Evolutionary conservation across 2,329 filamentous ascomycete species (phyloP), one percentile per base, ranked within the genome.

Genomic region (Orbilia javanica): DNA sequence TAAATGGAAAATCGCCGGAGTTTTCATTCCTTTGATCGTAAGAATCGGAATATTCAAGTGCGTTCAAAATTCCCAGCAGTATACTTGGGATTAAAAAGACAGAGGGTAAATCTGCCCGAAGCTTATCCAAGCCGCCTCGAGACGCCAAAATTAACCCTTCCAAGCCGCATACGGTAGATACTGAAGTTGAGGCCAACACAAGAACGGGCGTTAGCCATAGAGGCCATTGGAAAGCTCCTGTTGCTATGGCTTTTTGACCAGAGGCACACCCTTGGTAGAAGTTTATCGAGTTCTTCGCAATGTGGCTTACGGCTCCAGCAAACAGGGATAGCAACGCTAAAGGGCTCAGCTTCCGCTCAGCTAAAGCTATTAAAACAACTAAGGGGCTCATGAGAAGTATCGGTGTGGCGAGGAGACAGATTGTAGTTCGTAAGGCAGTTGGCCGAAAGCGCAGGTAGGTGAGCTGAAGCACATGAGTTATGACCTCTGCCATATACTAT

Each of bases 311-410:
- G n/a, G 62, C 62, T 8, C 66, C 67, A n/a, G 57, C 10, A n/a
- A 57, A 22, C 15, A 78, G 36, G n/a, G 31, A 31, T 3, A 34
- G 0, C 13, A 67, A n/a, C 8, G 22, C 67, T 13, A 46, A 50
- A 4, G 63, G 62, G 20, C 64, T 55, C 8, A 72, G 29, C 31
- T 72, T 78, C 8, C 74, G 52, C n/a, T 72, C 74, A 1, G 60
- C 69, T 1, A 78, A 3, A 27, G 72, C n/a, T 1, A 72, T 62
- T 1, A 64, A 22, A 6, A 44, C 46, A 22, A 65, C 5, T 11
- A 52, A 70, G 5, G 66, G 65, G 3, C 15, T 22, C 6, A 46
- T 18, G 25, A 67, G 27, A 15, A 55, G 22, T 36, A 74, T 7
- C 13, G 50, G 36, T 5, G 15, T 31, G n/a, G 42, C 6, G 3